phyloP scores from a whole-genome alignment of 208 protist genomes.

The Leishmania mexicana region DNA sequence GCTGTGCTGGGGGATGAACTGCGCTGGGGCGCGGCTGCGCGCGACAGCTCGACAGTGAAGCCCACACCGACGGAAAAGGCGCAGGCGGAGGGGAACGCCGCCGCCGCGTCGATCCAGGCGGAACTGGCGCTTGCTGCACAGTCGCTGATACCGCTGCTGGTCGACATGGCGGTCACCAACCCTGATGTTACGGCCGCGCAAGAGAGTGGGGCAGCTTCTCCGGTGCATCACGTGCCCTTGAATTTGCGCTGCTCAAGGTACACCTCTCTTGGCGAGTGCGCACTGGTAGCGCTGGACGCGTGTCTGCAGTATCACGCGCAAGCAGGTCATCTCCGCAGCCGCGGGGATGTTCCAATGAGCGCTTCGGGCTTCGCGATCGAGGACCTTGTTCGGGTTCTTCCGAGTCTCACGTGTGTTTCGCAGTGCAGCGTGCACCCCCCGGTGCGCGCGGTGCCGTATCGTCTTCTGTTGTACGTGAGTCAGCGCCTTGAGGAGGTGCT shows the following conservation, averaged over 20 bases:
- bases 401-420: slow-evolving; percentile 53
- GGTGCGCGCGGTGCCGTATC: slow-evolving; percentile 64
- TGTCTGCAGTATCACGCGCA: slow-evolving; percentile 45
- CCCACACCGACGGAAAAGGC: slow-evolving; percentile 11
- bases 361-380: slow-evolving; percentile 26
- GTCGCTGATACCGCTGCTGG: slow-evolving; percentile 50
- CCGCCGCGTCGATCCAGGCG: slow-evolving; percentile 14
- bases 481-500: slow-evolving; percentile 41
- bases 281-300: slow-evolving; percentile 64
- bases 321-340: slow-evolving; percentile 22
- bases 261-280: slow-evolving; percentile 78
- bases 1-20: slow-evolving; percentile 46
- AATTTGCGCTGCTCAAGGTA: slow-evolving; percentile 61
- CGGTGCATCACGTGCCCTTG: slow-evolving; percentile 52
- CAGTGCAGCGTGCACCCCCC: slow-evolving; percentile 62
- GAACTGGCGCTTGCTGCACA: slow-evolving; percentile 38
- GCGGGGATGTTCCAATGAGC: slow-evolving; percentile 7
- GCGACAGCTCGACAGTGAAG: not conserved
- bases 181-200: slow-evolving; percentile 55
- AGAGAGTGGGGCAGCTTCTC: slow-evolving; percentile 51
- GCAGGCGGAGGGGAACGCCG: slow-evolving; percentile 2
- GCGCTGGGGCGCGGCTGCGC: slow-evolving; percentile 14
- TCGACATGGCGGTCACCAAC: slow-evolving; percentile 68
- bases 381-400: slow-evolving; percentile 53
- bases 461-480: slow-evolving; percentile 50